Evolutionary conservation across 805 yeast species (phyloP), one percentile per base, ranked within the genome.

Genomic region (Clavispora asparagi): DNA sequence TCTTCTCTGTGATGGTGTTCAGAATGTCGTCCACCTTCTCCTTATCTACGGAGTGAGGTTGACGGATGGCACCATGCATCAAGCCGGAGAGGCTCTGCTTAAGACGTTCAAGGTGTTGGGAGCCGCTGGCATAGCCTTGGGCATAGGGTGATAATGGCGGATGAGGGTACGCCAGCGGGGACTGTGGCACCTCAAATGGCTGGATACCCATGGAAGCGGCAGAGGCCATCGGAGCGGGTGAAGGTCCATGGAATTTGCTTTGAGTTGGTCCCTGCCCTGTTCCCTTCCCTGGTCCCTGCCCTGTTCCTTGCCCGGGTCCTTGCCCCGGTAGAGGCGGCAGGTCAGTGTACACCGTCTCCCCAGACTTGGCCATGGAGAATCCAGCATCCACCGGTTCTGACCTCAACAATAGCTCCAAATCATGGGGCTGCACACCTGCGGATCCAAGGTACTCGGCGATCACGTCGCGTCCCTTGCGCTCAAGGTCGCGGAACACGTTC

Each of bases 401-500:
- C 16, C 40, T 41, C 31, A 53, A 36, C 23, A 47, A 43, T 13
- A 52, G 26, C 14, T 35, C 41, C 14, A 39, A 29, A 39, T 41
- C 38, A 9, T 31, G 6, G 13, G 35, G 47, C 12, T 31, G 33
- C 29, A 43, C 23, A 12, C 44, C 42, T 17, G 38, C 40, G 17
- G 44, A 26, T 12, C 38, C 54, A 6, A 71, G 53, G 41, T 68
- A 56, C 19, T 51, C 54, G 4, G 41, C 30, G 1, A 75, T 64
- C 0, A 72, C 70, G 1, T 54, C 54, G 40, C 51, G 58, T 14
- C 78, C 81, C n/a, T 58, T 52, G 2, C 35, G 45, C 40, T 76
- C 79, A 25, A 74, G 57, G 5, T 60, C 61, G 26, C 62, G 62
- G 40, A 76, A 70, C 26, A 68, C 55, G 32, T 73, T 73, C 13